Evolutionary conservation across 257 asterid genomes (phyloP).

Genomic region (Cynanchum wilfordii): DNA sequence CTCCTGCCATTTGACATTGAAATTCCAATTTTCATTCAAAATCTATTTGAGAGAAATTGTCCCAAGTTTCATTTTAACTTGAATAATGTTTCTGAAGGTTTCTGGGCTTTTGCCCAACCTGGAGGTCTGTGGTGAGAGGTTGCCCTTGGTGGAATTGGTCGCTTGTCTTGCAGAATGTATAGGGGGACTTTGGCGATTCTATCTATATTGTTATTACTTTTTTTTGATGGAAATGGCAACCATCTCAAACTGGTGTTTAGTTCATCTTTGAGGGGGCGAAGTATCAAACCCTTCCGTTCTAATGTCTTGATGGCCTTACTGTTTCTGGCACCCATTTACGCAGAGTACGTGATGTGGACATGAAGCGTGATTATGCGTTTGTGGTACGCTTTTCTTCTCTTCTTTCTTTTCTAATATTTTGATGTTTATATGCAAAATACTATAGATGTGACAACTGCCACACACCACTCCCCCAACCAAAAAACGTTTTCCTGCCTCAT

Average conservation of each 20-base stretch:
- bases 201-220: conserved; percentile 48
- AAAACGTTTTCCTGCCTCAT: neutral
- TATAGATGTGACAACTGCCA: neutral
- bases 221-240: conserved; percentile 61
- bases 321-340: conserved; percentile 69
- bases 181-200: conserved; percentile 51
- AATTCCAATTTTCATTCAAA: conserved; percentile 21
- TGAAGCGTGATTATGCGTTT: conserved; percentile 67
- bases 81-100: conserved; percentile 63
- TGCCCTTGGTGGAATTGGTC: conserved; percentile 59
- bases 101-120: conserved; percentile 49
- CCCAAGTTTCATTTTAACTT: conserved; percentile 44
- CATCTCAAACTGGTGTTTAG: conserved; percentile 56
- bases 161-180: conserved; percentile 43
- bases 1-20: conserved; percentile 17
- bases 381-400: conserved; percentile 37
- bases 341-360: conserved; percentile 74
- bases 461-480: neutral
- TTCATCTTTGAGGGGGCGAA: conserved; percentile 60
- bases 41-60: conserved; percentile 29
- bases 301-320: conserved; percentile 60
- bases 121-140: conserved; percentile 66
- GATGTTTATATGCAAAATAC: neutral
- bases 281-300: conserved; percentile 53
- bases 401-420: conserved; percentile 1